Evolutionary conservation across 768 basidiomycete species (phyloP).

Genomic region (Boletus insuetus): DNA sequence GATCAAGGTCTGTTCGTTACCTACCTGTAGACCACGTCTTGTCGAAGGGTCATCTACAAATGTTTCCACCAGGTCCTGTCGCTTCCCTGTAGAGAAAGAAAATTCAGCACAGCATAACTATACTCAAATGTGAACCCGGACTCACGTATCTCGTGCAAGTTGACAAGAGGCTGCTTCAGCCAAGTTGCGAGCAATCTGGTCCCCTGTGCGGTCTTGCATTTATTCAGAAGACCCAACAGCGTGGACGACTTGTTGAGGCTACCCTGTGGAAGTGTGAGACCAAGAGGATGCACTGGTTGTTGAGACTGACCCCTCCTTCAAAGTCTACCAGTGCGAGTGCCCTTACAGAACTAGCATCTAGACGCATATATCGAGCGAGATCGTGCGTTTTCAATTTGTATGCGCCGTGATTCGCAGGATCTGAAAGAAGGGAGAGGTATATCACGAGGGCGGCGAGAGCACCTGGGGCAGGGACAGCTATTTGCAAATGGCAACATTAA

Average conservation of each 20-base stretch:
- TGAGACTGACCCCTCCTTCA: conserved; percentile 39
- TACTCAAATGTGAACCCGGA: conserved; percentile 2
- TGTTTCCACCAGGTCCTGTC: conserved; percentile 84
- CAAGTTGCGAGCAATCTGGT: conserved; percentile 83
- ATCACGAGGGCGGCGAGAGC: conserved; percentile 78
- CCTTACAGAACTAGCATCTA: conserved; percentile 91
- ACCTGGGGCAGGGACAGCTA: conserved; percentile 70
- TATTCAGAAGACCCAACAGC: conserved; percentile 85
- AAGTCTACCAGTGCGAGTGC: conserved; percentile 84
- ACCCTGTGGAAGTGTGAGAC: conserved; percentile 36
- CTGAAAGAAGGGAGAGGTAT: conserved; percentile 78
- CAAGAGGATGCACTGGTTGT: neutral
- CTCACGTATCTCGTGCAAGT: conserved; percentile 89
- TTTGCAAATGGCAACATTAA: conserved; percentile 24
- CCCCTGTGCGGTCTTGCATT: conserved; percentile 96
- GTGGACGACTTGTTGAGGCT: conserved; percentile 79
- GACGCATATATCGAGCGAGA: conserved; percentile 89
- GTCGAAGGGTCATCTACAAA: conserved; percentile 78
- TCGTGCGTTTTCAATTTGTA: conserved; percentile 87
- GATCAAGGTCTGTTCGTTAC: neutral
- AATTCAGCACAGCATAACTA: neutral
- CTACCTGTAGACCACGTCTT: conserved; percentile 71
- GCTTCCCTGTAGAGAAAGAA: conserved; percentile 51
- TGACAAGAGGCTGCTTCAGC: conserved; percentile 95
- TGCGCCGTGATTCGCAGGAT: conserved; percentile 73